Base-by-base conservation (phyloP, 805 yeast species). In the Sungouiella thailandica region DNA sequence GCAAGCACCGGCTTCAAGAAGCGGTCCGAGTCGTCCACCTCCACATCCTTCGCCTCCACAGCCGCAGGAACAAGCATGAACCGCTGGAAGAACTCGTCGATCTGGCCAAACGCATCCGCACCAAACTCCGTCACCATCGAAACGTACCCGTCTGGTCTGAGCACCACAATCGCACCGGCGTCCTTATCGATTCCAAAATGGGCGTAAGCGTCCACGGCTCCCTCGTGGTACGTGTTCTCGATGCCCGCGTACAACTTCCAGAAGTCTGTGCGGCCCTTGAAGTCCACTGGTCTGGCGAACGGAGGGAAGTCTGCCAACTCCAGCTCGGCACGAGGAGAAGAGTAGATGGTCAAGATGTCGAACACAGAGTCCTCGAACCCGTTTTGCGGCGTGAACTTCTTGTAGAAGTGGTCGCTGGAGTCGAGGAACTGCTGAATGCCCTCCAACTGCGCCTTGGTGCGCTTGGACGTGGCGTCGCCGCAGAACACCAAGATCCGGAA, bases 101-200 rank as follows among this genome's bases (percentile, higher is more conserved):
- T 46, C 12, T 8, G 6, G 7, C n/a, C 26, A 8, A 23, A 7
- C n/a, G 26, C 7, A 6, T 6, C 7, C 6, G n/a, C 14, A 12
- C n/a, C 26, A 11, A 23, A 23, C 14, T 23, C 14, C 7, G 26
- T 11, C n/a, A 23, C 26, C 26, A 23, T 9, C 17, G 18, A 26
- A 14, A 57, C 55, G 33, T 57, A 52, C 3, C 63, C 62, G 39
- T 58, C 63, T 9, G 63, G 63, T 25, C 62, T 39, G 8, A 54
- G 37, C 10, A 57, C 56, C 24, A 57, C 35, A 22, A 52, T 35
- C 25, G 49, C 43, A 5, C 61, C 61, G 12, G 34, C 35, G 11
- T 39, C 26, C 17, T 45, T 38, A 29, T 55, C 52, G 32, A 57
- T 49, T 5, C 62, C 62, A 35, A 44, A 57, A 29, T 40, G 37